Percentiles rank a stretch among this genome's conserved stretches.
These are phyloP conservation scores for Mycena indigotica DNA, from an alignment of 768 basidiomycete species.

Conservation along the genomic window DNA sequence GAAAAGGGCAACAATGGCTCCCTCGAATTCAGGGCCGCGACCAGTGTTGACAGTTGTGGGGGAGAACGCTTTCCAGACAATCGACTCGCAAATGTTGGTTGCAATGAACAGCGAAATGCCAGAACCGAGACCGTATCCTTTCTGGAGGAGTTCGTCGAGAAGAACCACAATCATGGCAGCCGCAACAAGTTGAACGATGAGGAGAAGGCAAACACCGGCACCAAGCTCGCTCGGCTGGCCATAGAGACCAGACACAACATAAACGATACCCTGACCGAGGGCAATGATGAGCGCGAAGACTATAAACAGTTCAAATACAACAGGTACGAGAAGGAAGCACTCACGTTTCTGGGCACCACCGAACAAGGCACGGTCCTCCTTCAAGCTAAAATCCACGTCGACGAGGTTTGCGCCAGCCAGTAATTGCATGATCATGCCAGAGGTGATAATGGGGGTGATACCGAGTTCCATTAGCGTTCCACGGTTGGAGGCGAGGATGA, in stretches of 20 bases:
- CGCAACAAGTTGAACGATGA: slow-evolving; percentile 93
- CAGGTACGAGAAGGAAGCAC: slow-evolving; percentile 32
- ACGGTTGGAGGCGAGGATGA: slow-evolving; percentile 97
- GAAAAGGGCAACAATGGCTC: slow-evolving; percentile 94
- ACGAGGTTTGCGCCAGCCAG: slow-evolving; percentile 96
- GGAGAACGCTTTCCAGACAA: slow-evolving; percentile 99
- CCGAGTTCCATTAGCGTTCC: slow-evolving; percentile 99
- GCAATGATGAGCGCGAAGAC: slow-evolving; percentile 97
- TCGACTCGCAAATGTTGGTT: slow-evolving; percentile 99
- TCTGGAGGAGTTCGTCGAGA: slow-evolving; percentile 97
- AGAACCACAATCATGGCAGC: slow-evolving; percentile 97
- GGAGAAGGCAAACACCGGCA: slow-evolving; percentile 93
- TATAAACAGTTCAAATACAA: slow-evolving; percentile 36
- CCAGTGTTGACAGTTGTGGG: slow-evolving; percentile 98
- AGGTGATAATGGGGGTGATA: slow-evolving; percentile 96
- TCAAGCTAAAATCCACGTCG: slow-evolving; percentile 95
- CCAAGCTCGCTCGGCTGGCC: slow-evolving; percentile 92
- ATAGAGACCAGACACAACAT: slow-evolving; percentile 97
- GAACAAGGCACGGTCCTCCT: slow-evolving; percentile 96
- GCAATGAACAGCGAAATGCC: slow-evolving; percentile 99
- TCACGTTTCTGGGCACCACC: slow-evolving; percentile 95
- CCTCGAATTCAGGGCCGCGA: slow-evolving; percentile 97
- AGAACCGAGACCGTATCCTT: slow-evolving; percentile 97
- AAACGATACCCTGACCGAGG: slow-evolving; percentile 95
- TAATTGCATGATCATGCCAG: slow-evolving; percentile 99